Conservation (phyloP, 306 rosid genomes). For the Trifolium fragiferum region DNA sequence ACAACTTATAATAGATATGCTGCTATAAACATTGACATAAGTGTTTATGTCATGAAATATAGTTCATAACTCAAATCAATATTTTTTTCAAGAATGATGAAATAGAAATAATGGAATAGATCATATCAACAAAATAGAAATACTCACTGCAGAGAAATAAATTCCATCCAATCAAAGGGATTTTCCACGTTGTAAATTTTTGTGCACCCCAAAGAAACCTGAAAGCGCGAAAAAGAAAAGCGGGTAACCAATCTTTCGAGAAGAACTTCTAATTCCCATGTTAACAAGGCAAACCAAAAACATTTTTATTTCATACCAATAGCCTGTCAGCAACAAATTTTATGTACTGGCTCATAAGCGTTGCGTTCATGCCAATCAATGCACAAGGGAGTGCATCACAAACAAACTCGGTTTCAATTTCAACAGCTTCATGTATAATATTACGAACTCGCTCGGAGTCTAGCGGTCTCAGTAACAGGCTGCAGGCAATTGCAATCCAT, state of each 20-base stretch:
- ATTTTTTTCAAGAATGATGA: background rate
- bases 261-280: constrained; percentile 3
- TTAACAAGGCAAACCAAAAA: background rate
- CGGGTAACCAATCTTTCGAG: constrained; percentile 5
- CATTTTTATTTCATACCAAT: constrained; percentile 55
- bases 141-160: constrained; percentile 91
- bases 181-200: constrained; percentile 77
- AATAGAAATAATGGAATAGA: background rate
- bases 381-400: constrained; percentile 92
- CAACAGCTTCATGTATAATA: constrained; percentile 73
- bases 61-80: constrained; percentile 7
- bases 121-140: constrained; percentile 34
- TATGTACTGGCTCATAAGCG: constrained; percentile 91
- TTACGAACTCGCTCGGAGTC: constrained; percentile 53
- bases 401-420: constrained; percentile 78
- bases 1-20: background rate
- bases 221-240: constrained; percentile 24
- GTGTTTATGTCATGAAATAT: background rate
- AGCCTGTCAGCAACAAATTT: constrained; percentile 92
- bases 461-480: constrained; percentile 69
- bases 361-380: constrained; percentile 90
- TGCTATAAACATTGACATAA: background rate
- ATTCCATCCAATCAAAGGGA: constrained; percentile 98
- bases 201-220: constrained; percentile 73
- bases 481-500: constrained; percentile 39